phyloP scores from a whole-genome alignment of 2,329 filamentous ascomycete genomes.

The Pyrenophora teres region DNA sequence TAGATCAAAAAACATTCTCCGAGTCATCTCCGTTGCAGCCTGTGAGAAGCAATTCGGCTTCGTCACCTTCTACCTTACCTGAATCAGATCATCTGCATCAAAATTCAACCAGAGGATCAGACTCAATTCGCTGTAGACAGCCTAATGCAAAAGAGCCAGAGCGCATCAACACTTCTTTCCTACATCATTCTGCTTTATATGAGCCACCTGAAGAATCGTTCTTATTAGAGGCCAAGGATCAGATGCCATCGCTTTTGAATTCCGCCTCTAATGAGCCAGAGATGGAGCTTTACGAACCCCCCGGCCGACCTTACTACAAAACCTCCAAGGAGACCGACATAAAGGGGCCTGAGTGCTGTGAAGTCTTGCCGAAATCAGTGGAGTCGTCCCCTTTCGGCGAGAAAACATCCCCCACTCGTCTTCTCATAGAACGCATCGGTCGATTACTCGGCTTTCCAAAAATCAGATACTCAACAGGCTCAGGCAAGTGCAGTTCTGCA shows the following conservation, averaged over 20 bases:
- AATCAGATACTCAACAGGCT: too few species aligned
- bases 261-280: not conserved
- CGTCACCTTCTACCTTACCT: not conserved
- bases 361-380: too few species aligned
- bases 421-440: too few species aligned
- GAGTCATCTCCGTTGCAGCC: not conserved
- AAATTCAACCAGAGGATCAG: not conserved
- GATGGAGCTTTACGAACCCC: not conserved
- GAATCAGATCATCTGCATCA: not conserved
- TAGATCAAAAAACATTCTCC: not conserved
- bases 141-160: not conserved
- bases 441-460: too few species aligned
- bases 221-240: not conserved
- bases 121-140: not conserved
- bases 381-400: too few species aligned
- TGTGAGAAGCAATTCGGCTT: not conserved
- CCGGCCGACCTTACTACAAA: not conserved
- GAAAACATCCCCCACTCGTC: too few species aligned
- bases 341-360: too few species aligned
- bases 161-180: not conserved
- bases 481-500: too few species aligned
- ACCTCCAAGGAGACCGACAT: not conserved
- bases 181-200: not conserved
- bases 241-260: not conserved
- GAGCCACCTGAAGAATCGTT: not conserved